Evolutionary conservation across 805 yeast species (phyloP).

Genomic region (Candida khao-thaluensis): DNA sequence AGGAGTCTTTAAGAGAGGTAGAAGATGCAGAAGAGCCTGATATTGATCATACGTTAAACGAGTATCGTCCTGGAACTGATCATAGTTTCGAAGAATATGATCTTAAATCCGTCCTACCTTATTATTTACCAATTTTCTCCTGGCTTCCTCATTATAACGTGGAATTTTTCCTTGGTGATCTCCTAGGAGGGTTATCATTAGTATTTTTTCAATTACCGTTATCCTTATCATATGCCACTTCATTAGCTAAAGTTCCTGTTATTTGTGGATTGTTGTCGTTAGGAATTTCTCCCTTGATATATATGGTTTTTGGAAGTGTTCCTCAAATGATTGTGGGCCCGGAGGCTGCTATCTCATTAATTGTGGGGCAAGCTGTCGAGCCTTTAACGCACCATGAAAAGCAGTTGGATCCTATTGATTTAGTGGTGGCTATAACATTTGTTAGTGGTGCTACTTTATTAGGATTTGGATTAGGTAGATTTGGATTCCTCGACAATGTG

Average conservation of each 20-base stretch:
- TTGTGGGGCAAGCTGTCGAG: slow-evolving; percentile 48
- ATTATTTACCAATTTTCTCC: slow-evolving; percentile 64
- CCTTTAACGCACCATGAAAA: slow-evolving; percentile 39
- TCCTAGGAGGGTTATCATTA: slow-evolving; percentile 79
- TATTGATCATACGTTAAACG: background rate
- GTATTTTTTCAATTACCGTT: slow-evolving; percentile 92
- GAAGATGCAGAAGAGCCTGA: background rate
- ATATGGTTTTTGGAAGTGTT: slow-evolving; percentile 42
- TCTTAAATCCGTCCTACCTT: slow-evolving; percentile 45
- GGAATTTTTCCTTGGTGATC: slow-evolving; percentile 53
- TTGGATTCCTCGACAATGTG: slow-evolving; percentile 64
- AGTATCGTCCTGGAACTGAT: slow-evolving; percentile 24
- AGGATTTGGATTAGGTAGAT: slow-evolving; percentile 74
- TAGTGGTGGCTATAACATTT: slow-evolving; percentile 68
- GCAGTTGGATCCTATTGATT: slow-evolving; percentile 43
- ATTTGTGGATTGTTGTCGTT: slow-evolving; percentile 39
- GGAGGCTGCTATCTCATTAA: slow-evolving; percentile 44
- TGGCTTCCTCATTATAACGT: slow-evolving; percentile 60
- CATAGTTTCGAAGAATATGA: slow-evolving; percentile 21
- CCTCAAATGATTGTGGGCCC: slow-evolving; percentile 50
- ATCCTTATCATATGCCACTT: slow-evolving; percentile 47
- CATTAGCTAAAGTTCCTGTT: slow-evolving; percentile 45
- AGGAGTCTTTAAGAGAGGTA: background rate
- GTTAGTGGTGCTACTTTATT: slow-evolving; percentile 72
- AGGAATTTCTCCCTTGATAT: slow-evolving; percentile 40